Base-by-base conservation (phyloP, 108 stramenopile species). In the Epithemia pelagica region DNA sequence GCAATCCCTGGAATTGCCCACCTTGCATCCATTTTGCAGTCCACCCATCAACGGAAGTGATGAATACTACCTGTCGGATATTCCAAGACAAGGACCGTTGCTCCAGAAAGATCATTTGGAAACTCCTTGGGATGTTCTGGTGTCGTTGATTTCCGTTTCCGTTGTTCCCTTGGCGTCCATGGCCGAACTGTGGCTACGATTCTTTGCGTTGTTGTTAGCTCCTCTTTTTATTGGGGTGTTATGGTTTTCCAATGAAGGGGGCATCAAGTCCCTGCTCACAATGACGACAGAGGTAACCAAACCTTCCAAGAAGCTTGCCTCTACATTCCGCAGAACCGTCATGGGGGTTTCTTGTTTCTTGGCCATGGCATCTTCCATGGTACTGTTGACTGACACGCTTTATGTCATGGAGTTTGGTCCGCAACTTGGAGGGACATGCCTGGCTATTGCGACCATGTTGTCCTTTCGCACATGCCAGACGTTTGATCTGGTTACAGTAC, bases 101-200 rank as follows among this genome's bases (percentile, higher is more conserved):
- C 33, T 64, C 23, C 1, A 1, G 15, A 27, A 64, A 22, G 68
- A 73, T 18, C 56, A 58, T 60, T 70, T 72, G 25, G 33, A 63
- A 21, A 62, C 65, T 19, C 28, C 60, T 2, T 58, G 71, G 22
- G 70, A 77, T 61, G 51, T 32, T 15, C 23, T 71, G 0, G 29
- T 73, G 0, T 76, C 80, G 1, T 19, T 74, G 0, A 67, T 64
- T 33, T 68, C 59, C 20, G 54, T 60, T 53, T 59, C 74, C 20
- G 64, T 70, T 2, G 79, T 81, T 15, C 60, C 79, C 8, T 54
- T 80, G 24, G 53, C 84, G 46, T 87, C 91, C 63, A 92, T 92
- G 86, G 74, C 61, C 51, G 91, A 92, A 71, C 66, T 92, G 52
- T 92, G 91, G 91, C 55, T 89, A 5, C 72, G 91, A 52, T 67